phyloP scores from a whole-genome alignment of 495 filamentous ascomycete genomes.

The Xylaria venustula region DNA sequence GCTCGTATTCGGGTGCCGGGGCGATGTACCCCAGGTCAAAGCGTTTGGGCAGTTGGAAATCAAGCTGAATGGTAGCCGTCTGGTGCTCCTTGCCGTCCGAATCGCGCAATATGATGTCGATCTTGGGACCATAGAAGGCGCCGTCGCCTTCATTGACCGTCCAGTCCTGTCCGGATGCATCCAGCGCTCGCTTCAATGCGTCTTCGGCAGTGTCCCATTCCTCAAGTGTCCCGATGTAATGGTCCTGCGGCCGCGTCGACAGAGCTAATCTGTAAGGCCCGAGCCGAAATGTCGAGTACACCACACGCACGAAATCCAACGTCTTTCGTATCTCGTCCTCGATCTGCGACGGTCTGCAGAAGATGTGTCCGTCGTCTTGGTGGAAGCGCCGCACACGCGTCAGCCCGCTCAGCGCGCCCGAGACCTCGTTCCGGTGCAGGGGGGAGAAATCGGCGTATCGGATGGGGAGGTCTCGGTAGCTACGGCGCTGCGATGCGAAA shows the following conservation, averaged over 20 bases:
- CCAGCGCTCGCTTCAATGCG: conserved; percentile 68
- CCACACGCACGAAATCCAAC: conserved; percentile 74
- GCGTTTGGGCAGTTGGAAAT: conserved; percentile 86
- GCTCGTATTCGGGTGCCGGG: conserved; percentile 70
- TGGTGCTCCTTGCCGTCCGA: conserved; percentile 87
- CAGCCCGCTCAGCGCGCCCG: conserved; percentile 79
- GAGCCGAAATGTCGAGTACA: conserved; percentile 73
- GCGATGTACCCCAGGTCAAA: conserved; percentile 76
- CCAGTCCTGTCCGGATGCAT: conserved; percentile 65
- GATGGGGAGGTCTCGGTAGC: conserved; percentile 81
- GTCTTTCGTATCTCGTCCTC: conserved; percentile 75
- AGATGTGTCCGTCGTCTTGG: conserved; percentile 95
- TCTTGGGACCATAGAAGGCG: conserved; percentile 95
- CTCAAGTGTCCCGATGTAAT: conserved; percentile 73
- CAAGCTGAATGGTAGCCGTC: conserved; percentile 87
- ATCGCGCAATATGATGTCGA: conserved; percentile 83
- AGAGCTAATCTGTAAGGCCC: conserved; percentile 73
- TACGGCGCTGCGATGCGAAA: conserved; percentile 67
- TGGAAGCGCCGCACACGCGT: conserved; percentile 92
- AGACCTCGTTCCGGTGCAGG: conserved; percentile 86
- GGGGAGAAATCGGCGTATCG: conserved; percentile 93
- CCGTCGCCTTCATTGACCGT: conserved; percentile 77
- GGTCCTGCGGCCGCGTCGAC: conserved; percentile 73
- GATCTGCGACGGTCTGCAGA: conserved; percentile 83
- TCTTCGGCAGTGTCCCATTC: conserved; percentile 83